Evolutionary conservation across 2,329 filamentous ascomycete genomes (phyloP).

Genomic region (Macrophomina tecta): DNA sequence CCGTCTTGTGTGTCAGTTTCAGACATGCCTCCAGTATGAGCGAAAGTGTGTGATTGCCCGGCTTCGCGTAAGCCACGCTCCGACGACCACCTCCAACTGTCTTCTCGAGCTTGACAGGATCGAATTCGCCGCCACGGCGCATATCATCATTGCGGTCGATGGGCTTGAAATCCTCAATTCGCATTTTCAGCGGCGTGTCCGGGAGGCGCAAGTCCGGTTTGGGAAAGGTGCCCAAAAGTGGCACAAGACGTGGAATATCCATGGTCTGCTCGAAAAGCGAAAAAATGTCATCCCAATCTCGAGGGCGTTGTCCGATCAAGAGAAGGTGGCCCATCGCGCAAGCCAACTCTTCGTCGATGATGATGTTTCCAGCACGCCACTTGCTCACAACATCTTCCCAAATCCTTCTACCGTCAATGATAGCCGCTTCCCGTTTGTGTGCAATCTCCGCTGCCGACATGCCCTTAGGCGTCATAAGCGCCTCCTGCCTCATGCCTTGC

Average conservation of each 20-base stretch:
- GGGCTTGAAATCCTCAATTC: constrained; percentile 29
- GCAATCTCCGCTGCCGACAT: constrained; percentile 35
- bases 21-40: constrained; percentile 70
- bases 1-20: constrained; percentile 63
- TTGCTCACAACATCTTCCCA: constrained; percentile 82
- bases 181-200: constrained; percentile 34
- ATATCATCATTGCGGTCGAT: not conserved
- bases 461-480: constrained; percentile 4
- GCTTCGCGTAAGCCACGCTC: constrained; percentile 48
- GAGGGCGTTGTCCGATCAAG: constrained; percentile 64
- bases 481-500: constrained; percentile 69
- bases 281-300: constrained; percentile 74
- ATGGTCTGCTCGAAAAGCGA: constrained; percentile 82
- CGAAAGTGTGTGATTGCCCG: constrained; percentile 67
- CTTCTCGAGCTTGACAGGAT: constrained; percentile 4
- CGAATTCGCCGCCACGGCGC: constrained; percentile 18
- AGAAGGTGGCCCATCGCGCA: constrained; percentile 81
- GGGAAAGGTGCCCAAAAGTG: constrained; percentile 28
- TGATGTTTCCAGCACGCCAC: constrained; percentile 74
- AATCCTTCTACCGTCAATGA: constrained; percentile 72
- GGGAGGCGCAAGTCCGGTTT: not conserved
- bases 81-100: constrained; percentile 30
- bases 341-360: constrained; percentile 79
- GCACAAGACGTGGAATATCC: constrained; percentile 66
- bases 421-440: constrained; percentile 48